Base-by-base conservation (phyloP, 371 early-diverging fungal genomes). In the Rhizopus sp. region DNA sequence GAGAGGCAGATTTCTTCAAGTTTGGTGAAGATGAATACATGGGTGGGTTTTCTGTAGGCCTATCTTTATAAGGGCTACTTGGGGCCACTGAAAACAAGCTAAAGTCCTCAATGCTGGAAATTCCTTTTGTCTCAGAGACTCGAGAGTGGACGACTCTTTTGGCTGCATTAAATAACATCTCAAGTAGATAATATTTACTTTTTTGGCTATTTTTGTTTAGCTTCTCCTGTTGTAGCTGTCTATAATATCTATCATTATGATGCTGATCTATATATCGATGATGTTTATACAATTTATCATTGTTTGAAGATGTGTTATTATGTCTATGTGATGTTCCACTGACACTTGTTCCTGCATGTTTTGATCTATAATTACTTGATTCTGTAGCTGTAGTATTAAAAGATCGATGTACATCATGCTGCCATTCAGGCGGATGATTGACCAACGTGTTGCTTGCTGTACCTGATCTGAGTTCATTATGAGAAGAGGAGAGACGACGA, bases 121-220 rank as follows among this genome's bases (percentile, higher is more conserved):
- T 32, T 33, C 50, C 50, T 31, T 58, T 60, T 38, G 60, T 55
- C 50, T 76, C 77, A 4, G 69, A 55, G 15, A 55, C 73, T 17
- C 77, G 62, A 10, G 72, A 45, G 45, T 69, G 59, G 12, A 78
- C 69, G 0, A 78, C 78, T 52, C 73, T 69, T 9, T 44, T 50
- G n/a, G 69, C 78, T 29, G 75, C 60, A 42, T 63, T 55, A 40
- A 47, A 55, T 15, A 70, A 8, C 7, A 62, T 4, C 13, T 57
- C 59, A 7, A 64, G 5, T 17, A 64, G 40, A 60, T 53, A 53
- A 37, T 61, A 57, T 17, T 61, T 57, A 32, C 50, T 60, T 16
- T 61, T 52, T 13, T 45, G 12, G 7, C 52, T 57, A 15, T 17
- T 13, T 30, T 49, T 40, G 7, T 30, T 9, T 38, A 33, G 5